A percentile compares a stretch with the other conserved stretches of the same genome.
Evolutionary conservation across 495 filamentous ascomycete genomes (phyloP).

Genomic region (Xylona heveae): DNA sequence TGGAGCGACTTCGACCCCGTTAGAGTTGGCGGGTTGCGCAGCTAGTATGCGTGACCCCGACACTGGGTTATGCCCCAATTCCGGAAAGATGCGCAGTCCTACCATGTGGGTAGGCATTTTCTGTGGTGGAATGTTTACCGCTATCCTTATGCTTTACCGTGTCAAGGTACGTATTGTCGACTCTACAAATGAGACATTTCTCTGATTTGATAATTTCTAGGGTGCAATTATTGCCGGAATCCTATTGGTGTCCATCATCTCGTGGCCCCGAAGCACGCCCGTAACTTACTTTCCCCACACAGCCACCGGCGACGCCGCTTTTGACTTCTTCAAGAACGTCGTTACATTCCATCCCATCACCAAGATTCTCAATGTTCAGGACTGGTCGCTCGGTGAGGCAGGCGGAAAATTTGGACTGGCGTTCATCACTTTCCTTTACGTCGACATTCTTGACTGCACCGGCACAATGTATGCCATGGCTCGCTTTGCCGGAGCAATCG

Average conservation of each 20-base stretch:
- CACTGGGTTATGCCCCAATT: conserved; percentile 36
- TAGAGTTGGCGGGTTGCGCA: conserved; percentile 49
- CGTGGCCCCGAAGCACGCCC: conserved; percentile 50
- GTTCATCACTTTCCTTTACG: conserved; percentile 67
- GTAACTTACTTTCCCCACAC: conserved; percentile 66
- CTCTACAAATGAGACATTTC: too few species aligned
- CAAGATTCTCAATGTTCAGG: conserved; percentile 38
- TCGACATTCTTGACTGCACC: conserved; percentile 61
- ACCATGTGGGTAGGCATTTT: conserved; percentile 70
- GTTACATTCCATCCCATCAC: conserved; percentile 58
- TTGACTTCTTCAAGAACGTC: conserved; percentile 71
- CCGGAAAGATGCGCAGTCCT: conserved; percentile 5
- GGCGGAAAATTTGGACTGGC: conserved; percentile 55
- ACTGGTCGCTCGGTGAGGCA: conserved; percentile 42
- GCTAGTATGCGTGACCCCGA: conserved; percentile 11
- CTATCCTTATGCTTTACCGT: conserved; percentile 58
- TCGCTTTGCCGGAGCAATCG: conserved; percentile 49
- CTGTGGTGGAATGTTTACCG: conserved; percentile 56
- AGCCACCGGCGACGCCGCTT: conserved; percentile 34
- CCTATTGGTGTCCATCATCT: conserved; percentile 61
- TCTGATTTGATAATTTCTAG: too few species aligned
- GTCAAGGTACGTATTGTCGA: too few species aligned
- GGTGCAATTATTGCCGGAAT: conserved; percentile 66
- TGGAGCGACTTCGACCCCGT: conserved; percentile 32
- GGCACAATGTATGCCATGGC: conserved; percentile 73